Evolutionary conservation across 2,329 filamentous ascomycete species (phyloP), one percentile per base, ranked within the genome.

Genomic region (Aspergillus sp.): DNA sequence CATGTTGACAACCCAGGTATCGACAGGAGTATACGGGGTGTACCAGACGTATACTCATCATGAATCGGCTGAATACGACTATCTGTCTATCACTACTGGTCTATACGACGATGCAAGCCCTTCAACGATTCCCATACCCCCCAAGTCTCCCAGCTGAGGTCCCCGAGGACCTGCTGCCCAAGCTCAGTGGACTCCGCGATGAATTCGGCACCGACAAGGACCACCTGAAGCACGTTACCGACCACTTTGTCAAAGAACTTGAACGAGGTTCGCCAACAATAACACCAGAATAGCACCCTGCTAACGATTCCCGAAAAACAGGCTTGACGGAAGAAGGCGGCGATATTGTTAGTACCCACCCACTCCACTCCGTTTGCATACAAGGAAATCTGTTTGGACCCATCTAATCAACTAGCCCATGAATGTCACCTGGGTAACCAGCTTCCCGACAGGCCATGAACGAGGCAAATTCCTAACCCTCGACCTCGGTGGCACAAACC

Each of bases 391-490:
- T 30, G 25, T 30, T 30, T 30, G 25, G 25, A 37, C 6, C 13
- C n/a, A 15, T 37, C 33, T 37, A 19, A 37, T n/a, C n/a, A 6
- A 32, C 48, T 59, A 94, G 88, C 88, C 89, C 50, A 95, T 95
- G 89, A 93, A 94, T 73, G 83, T 88, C 49, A 91, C 88, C 47
- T 95, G 89, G 89, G 88, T 90, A 54, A 90, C 90, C 81, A 79
- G 79, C 35, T 86, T 84, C 65, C 88, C 89, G 5, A 83, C 83
- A 63, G 88, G 89, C 54, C 70, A 87, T 57, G 89, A 95, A 71
- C 85, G 81, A 7, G 90, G 90, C 50, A 89, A 82, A 10, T 90
- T 81, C 63, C 74, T 95, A 43, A 88, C 90, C 41, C 74, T 95
- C 22, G 90, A 95, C 62, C 90, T 95, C 83, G 90, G 90, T 44